Conservation (phyloP, 805 yeast genomes). For the Saccharomycopsis sp. region DNA sequence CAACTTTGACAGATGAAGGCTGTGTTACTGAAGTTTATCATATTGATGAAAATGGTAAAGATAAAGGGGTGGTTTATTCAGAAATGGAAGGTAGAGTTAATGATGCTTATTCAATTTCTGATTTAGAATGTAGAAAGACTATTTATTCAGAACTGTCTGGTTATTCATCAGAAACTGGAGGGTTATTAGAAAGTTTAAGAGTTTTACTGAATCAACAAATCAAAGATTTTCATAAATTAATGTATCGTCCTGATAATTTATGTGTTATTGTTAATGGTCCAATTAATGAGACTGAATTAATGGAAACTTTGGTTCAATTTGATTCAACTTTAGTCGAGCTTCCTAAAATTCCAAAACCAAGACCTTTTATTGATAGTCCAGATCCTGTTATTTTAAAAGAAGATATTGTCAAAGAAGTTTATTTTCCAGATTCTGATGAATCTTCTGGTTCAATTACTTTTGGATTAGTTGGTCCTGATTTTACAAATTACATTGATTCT, state of each 20-base stretch:
- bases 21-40: constrained; percentile 93
- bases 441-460: constrained; percentile 64
- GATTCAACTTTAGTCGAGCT: constrained; percentile 44
- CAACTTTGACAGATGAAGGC: constrained; percentile 82
- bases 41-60: constrained; percentile 81
- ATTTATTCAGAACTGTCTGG: constrained; percentile 53
- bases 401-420: constrained; percentile 38
- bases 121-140: constrained; percentile 47
- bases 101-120: constrained; percentile 59
- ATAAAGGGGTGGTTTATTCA: constrained; percentile 92
- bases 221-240: constrained; percentile 55
- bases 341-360: constrained; percentile 28
- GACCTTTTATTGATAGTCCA: constrained; percentile 73
- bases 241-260: constrained; percentile 76
- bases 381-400: constrained; percentile 28
- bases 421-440: constrained; percentile 87
- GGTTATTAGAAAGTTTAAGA: constrained; percentile 68
- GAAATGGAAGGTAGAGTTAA: constrained; percentile 94
- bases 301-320: constrained; percentile 47
- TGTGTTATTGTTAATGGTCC: constrained; percentile 80
- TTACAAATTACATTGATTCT: constrained; percentile 38
- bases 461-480: constrained; percentile 76
- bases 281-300: constrained; percentile 63
- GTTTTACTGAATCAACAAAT: constrained; percentile 64
- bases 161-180: constrained; percentile 91